Base-by-base conservation (phyloP, 2,329 filamentous ascomycete species). In the Capronia coronata region DNA sequence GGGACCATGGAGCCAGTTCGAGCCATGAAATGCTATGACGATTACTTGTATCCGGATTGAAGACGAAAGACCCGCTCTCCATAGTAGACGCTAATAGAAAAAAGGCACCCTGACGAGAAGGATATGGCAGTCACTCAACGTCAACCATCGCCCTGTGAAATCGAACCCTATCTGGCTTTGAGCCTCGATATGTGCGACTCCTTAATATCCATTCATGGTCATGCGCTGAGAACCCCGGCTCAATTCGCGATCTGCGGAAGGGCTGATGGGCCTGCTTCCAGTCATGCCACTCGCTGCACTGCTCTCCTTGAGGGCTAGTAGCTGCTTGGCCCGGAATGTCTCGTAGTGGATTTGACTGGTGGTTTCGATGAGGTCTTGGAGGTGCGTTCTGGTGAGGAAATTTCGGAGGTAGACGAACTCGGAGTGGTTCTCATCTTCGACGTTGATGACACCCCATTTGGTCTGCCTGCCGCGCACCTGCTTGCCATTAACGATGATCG, bases 321-420 rank as follows among this genome's bases (percentile, higher is more conserved):
- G 78, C 74, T 98, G 93, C 83, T 98, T 98, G 65, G 93, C 90
- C 72, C 93, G 90, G 90, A 98, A 98, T 52, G 89, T 94, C 79
- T 98, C 93, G 78, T 98, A 98, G 79, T 98, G 93, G 72, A 96
- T 98, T 77, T 98, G 93, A 62, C 90, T 96, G 41, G 93, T 98
- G 25, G 93, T 98, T 76, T 98, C 93, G 71, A 98, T 96, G 61
- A 98, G 82, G 66, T 98, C 93, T 78, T 98, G 93, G 50, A 98
- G 82, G 72, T 98, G 93, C 58, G 93, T 97, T 67, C 93, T 88
- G 63, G 94, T 94, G 59, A 98, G 82, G 82, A 98, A 98, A 79
- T 98, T 91, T 68, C 93, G 85, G 56, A 98, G 82, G 71, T 95
- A 96, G 67, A 97, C 85, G 66, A 98, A 98, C 80, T 98, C 93